Base-by-base conservation (phyloP, 2,329 filamentous ascomycete species). In the Dactylonectria estremocensis region DNA sequence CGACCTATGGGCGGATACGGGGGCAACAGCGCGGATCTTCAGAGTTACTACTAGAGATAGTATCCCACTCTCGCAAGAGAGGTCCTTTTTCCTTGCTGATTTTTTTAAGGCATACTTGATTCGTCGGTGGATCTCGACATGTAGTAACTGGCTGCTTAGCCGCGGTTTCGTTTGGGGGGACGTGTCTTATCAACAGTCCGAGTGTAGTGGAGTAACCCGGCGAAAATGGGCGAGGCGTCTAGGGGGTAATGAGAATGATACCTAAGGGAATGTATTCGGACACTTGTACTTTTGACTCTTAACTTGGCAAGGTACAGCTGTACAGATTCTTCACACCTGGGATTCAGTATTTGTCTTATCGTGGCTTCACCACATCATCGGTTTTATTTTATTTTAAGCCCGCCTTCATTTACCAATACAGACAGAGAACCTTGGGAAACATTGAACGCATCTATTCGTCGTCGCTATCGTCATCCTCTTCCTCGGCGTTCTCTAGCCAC, bases 401-500 rank as follows among this genome's bases (percentile, higher is more conserved):
- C 35, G 45, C 49, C 18, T 66, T 11, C 43, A 61, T 50, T 45
- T 61, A 57, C 50, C 52, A 33, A 35, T 50, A 57, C 28, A 55
- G 40, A 60, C 46, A 31, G 56, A 54, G 50, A 61, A 14, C 43
- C 43, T 48, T 35, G n/a, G 43, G 20, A 20, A 10, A 11, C 31
- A 52, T 58, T 52, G 31, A 14, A 22, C 50, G 10, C 24, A 50
- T 70, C 67, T 77, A 77, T 16, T 76, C 72, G 50, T 83, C 81
- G 7, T 84, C 82, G 1, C 84, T 82, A 0, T 90, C 89, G 6
- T 90, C 89, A 1, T 92, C 91, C n/a, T 91, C 90, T 68, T 90
- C 90, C 69, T 91, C 90, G 40, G 93, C 93, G 77, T 95, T 91
- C 76, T 92, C 92, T 74, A 95, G 80, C 90, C 95, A 94, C 76